A percentile compares a stretch with the other conserved stretches of the same genome.
phyloP scores from a whole-genome alignment of 805 yeast genomes.

The Schizosaccharomyces octosporus region DNA sequence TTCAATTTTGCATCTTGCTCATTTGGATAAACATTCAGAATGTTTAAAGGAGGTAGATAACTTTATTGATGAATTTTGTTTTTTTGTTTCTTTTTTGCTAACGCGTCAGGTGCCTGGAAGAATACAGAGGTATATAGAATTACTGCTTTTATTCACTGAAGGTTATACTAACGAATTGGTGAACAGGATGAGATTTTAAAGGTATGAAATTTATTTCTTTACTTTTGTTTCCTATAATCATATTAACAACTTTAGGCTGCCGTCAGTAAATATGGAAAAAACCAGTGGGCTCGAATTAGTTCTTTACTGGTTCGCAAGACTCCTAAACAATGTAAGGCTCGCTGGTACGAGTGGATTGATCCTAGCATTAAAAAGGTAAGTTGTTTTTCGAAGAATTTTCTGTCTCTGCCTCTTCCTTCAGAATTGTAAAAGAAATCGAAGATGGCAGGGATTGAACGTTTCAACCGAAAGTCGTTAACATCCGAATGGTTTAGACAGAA shows the following conservation, averaged over 20 bases:
- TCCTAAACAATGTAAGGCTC: constrained; percentile 72
- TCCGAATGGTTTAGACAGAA: constrained; percentile 12
- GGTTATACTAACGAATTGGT: not conserved
- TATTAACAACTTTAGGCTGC: constrained; percentile 1
- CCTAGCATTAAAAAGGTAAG: constrained; percentile 35
- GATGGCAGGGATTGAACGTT: too few species aligned
- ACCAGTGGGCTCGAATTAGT: constrained; percentile 85
- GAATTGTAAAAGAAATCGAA: not conserved
- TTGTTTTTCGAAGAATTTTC: too few species aligned
- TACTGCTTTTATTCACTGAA: not conserved
- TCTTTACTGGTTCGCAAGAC: constrained; percentile 64
- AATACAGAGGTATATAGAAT: constrained; percentile 2
- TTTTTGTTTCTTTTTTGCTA: not conserved
- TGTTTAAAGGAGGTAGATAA: not conserved
- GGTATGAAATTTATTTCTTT: not conserved
- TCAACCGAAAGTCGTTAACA: too few species aligned
- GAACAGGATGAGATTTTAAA: constrained; percentile 3
- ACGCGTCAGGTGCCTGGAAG: constrained; percentile 2
- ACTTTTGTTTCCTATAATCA: not conserved
- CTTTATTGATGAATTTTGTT: not conserved
- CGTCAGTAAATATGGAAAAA: constrained; percentile 73
- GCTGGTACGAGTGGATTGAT: constrained; percentile 77
- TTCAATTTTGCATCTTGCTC: too few species aligned
- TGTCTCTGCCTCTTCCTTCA: not conserved
- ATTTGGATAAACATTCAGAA: not conserved